Base-by-base conservation (phyloP, 805 yeast species). In the Candida pini region DNA sequence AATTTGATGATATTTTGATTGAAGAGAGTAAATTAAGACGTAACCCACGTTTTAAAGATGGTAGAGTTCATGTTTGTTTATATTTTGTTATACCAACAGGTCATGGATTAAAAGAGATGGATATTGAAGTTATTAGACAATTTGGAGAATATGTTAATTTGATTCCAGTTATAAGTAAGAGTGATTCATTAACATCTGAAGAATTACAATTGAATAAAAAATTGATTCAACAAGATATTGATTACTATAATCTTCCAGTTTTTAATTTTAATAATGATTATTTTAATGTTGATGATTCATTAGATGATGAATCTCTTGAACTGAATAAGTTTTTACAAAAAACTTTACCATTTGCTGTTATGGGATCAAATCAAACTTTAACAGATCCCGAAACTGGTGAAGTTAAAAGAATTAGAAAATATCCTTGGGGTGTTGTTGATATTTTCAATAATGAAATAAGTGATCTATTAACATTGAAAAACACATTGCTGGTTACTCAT, bases 21-120 rank as follows among this genome's bases (percentile, higher is more conserved):
- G 94, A 84, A 54, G 94, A 84, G 52, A 74, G 83, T 38, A 71
- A 88, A 45, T 84, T 84, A 29, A 80, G 83, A 64, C 73, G 94
- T 68, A 84, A 84, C 49, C 94, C 95, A 19, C 64, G 94, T 37
- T 84, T 84, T 56, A 81, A 81, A 55, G 95, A 84, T 51, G 85
- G 89, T 12, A 69, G 95, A 51, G 84, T 84, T 30, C 94, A 84
- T 53, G 80, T 73, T 19, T 76, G 89, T 46, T 59, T 88, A 33
- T 88, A 86, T 63, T 81, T 88, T 51, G 73, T 88, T 35, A 76
- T 79, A 36, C 73, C 79, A 19, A 74, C 79, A 1, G 76, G 81
- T 25, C 80, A 75, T 44, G 82, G 82, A 3, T 60, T 78, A 40
- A 64, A 83, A 37, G 88, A 83, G 51, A 62, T 81, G 35, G 97